Base-by-base conservation (phyloP, 1,139 yeast genomes). In the Candida mesenterica region DNA sequence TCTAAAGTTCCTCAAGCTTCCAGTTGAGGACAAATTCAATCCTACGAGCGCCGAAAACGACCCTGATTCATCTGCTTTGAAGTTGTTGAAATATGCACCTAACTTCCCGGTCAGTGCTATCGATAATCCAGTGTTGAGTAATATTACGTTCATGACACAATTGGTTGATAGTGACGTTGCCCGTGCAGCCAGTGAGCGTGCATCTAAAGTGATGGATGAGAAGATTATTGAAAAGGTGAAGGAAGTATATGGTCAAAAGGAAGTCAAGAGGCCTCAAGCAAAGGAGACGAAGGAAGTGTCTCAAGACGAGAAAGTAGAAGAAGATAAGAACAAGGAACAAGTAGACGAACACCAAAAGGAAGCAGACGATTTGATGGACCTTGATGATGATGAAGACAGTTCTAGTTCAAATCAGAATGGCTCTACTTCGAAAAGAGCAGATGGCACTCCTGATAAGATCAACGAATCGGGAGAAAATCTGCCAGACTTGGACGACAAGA, bases 81-180 rank as follows among this genome's bases (percentile, higher is more conserved):
- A 65, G 12, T 83, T 95, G n/a, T 69, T 90, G 47, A 85, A 82
- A 53, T 89, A 76, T 59, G 83, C 92, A 3, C 82, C 94, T 3
- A 83, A 83, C 53, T 72, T 90, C 39, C 96, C 97, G 5, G 82
- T 87, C 31, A 79, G 88, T 34, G 77, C 88, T 29, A 78, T 82
- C 18, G 97, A 92, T 50, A 92, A 92, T 57, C 98, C 99, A 1
- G 90, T 92, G 3, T 75, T 92, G 66, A 83, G 95, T 24, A 92
- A 95, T 24, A 75, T 92, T 44, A 82, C 96, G 4, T 92, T 90
- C 59, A 68, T 94, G 62, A 82, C 94, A 0, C 82, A 89, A 31
- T 62, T 90, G 39, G 95, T 90, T 15, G 96, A 90, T 53, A 82
- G 92, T n/a, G 82, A 80, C 30, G 80, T 82, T 26, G 95, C 92